Base-by-base conservation (phyloP, 2,329 filamentous ascomycete species). In the Niveomyces coronatus region DNA sequence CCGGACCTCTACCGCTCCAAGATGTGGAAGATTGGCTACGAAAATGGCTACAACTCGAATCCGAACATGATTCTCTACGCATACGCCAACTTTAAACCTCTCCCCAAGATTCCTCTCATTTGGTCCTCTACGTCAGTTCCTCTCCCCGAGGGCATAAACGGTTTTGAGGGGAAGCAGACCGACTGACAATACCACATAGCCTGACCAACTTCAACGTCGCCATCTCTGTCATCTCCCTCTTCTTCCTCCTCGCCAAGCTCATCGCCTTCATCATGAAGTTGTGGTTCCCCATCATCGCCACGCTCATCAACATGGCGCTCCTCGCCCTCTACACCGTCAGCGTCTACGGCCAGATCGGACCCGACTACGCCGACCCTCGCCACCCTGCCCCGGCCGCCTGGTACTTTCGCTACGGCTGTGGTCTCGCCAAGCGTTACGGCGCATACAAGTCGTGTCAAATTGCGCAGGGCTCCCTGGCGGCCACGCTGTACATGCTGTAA, bases 151-250 rank as follows among this genome's bases (percentile, higher is more conserved):
- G 10, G 39, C 46, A 50, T 22, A 13, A 35, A 13, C 14, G 7
- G 14, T 5, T 23, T 17, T 26, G 9, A n/a, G n/a, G n/a, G n/a
- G 2, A 17, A 13, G 16, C 10, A 35, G 15, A 37, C n/a, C 31
- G 42, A 14, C 46, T 34, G 52, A 44, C 19, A 18, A n/a, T 29
- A 13, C 29, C 13, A 9, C 23, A 26, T 33, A 88, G 83, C 40
- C 65, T 85, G 45, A 86, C 83, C 33, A 68, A 80, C 48, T 85
- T 74, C 62, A 86, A 88, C 52, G 75, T 87, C 48, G 79, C 80
- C 53, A 80, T 87, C 48, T 81, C 82, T 26, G 72, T 89, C 47
- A 65, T 86, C 38, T 79, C 76, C 41, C 79, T 84, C 56, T 89
- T 89, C 64, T 68, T 86, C 54, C 71, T 85, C 44, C 70, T 88